Percentiles rank a stretch among this genome's conserved stretches.
phyloP scores from a whole-genome alignment of 1,284 basidiomycete genomes.

The Anthracocystis setariae region DNA sequence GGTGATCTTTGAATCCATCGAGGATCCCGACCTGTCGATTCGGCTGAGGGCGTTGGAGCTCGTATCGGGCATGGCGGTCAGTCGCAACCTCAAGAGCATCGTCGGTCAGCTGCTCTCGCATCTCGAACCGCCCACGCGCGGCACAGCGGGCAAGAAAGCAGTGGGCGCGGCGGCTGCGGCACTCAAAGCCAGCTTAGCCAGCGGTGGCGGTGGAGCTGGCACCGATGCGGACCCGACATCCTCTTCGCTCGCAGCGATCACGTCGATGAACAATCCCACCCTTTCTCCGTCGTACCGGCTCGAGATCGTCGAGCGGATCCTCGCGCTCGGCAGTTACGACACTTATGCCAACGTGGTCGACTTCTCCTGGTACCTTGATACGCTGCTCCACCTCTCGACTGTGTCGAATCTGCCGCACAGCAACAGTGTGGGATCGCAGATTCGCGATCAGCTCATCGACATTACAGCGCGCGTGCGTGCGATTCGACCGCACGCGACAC shows the following conservation, averaged over 20 bases:
- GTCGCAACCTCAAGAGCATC: slow-evolving; percentile 84
- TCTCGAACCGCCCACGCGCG: slow-evolving; percentile 74
- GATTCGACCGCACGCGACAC: slow-evolving; percentile 80
- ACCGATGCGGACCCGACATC: slow-evolving; percentile 46
- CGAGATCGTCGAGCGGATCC: slow-evolving; percentile 80
- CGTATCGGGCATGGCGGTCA: slow-evolving; percentile 87
- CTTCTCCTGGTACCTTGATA: slow-evolving; percentile 96
- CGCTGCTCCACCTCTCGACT: slow-evolving; percentile 76
- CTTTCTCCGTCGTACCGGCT: slow-evolving; percentile 82
- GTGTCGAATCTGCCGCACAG: slow-evolving; percentile 74
- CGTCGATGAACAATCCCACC: slow-evolving; percentile 59
- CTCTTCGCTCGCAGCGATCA: slow-evolving; percentile 33
- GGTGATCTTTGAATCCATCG: slow-evolving; percentile 86
- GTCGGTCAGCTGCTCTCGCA: slow-evolving; percentile 87
- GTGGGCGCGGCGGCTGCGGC: slow-evolving; percentile 69
- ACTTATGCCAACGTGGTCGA: slow-evolving; percentile 88
- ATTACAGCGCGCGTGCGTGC: slow-evolving; percentile 83
- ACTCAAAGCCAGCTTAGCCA: slow-evolving; percentile 69
- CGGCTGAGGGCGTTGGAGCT: slow-evolving; percentile 93
- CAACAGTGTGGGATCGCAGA: slow-evolving; percentile 75
- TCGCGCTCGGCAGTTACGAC: slow-evolving; percentile 82
- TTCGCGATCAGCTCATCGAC: slow-evolving; percentile 86
- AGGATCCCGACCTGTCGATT: slow-evolving; percentile 94
- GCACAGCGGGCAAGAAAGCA: slow-evolving; percentile 14
- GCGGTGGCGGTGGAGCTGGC: slow-evolving; percentile 65